A percentile compares a stretch with the other conserved stretches of the same genome.
phyloP scores from a whole-genome alignment of 2,329 filamentous ascomycete species.

The Talaromyces islandicus region DNA sequence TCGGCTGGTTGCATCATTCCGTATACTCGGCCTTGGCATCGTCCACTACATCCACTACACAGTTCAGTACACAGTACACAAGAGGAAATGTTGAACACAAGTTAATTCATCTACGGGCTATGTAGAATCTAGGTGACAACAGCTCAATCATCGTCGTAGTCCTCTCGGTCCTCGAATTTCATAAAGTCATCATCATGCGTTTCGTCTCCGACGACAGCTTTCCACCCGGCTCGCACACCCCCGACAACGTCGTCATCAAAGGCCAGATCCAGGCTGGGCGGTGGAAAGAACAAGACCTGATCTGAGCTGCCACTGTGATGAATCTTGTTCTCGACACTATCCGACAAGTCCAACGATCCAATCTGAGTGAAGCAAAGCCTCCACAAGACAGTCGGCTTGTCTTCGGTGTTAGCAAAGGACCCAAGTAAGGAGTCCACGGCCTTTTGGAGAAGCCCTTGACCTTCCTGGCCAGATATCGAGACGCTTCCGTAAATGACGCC shows the following conservation, averaged over 20 bases:
- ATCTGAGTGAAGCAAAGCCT: slow-evolving; percentile 48
- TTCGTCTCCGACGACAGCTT: slow-evolving; percentile 51
- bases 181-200: slow-evolving; percentile 58
- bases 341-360: slow-evolving; percentile 17
- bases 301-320: slow-evolving; percentile 27
- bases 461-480: slow-evolving; percentile 27
- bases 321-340: slow-evolving; percentile 7
- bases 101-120: not conserved
- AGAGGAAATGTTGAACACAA: not conserved
- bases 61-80: too few relatives aligned
- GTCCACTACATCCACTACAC: too few relatives aligned
- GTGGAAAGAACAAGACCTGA: slow-evolving; percentile 52
- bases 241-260: slow-evolving; percentile 68
- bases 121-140: not conserved
- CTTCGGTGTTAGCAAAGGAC: slow-evolving; percentile 22
- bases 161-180: slow-evolving; percentile 65
- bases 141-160: slow-evolving; percentile 7
- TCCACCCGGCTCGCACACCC: slow-evolving; percentile 66
- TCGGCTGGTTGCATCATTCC: not conserved
- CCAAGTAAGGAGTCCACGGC: slow-evolving; percentile 39
- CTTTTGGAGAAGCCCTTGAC: slow-evolving; percentile 34
- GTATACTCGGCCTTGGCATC: not conserved
- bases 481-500: slow-evolving; percentile 55
- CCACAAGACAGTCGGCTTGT: slow-evolving; percentile 44
- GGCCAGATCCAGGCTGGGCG: slow-evolving; percentile 58